Evolutionary conservation across 1,139 yeast genomes (phyloP).

Genomic region (Arxiozyma bovina): DNA sequence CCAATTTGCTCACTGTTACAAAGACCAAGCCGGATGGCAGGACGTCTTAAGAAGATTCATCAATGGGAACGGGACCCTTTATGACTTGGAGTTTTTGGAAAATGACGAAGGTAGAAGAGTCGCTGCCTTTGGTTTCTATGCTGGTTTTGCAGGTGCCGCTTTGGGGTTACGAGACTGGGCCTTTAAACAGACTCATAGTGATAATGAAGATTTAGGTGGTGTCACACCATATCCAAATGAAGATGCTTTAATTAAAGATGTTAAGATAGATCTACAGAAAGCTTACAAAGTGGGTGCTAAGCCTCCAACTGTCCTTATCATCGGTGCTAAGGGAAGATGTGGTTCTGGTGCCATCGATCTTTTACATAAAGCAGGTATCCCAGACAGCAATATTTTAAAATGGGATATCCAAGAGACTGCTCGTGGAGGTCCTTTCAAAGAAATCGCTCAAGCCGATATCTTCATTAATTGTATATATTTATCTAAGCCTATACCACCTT

Average conservation of each 20-base stretch:
- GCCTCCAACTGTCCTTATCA: constrained; percentile 73
- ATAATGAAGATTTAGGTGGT: constrained; percentile 62
- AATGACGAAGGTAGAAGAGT: constrained; percentile 95
- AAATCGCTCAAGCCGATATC: constrained; percentile 77
- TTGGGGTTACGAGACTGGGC: constrained; percentile 92
- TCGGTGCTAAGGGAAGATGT: constrained; percentile 98
- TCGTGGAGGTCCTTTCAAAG: constrained; percentile 93
- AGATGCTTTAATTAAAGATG: constrained; percentile 58
- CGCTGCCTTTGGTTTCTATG: constrained; percentile 97
- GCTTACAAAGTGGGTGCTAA: constrained; percentile 57
- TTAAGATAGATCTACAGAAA: constrained; percentile 48
- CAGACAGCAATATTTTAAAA: constrained; percentile 70
- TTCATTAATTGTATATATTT: constrained; percentile 93
- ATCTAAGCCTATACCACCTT: constrained; percentile 89
- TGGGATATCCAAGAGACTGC: constrained; percentile 98
- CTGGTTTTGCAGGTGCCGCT: constrained; percentile 99
- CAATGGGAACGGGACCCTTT: constrained; percentile 79
- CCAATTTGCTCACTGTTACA: constrained; percentile 97
- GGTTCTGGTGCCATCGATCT: constrained; percentile 96
- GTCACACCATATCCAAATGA: constrained; percentile 81
- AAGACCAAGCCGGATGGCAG: constrained; percentile 95
- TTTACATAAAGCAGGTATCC: constrained; percentile 75
- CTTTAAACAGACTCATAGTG: constrained; percentile 65
- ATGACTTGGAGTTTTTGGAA: constrained; percentile 89
- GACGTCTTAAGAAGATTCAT: constrained; percentile 84